Base-by-base conservation (phyloP, 306 rosid species). In the Prunus mira region DNA sequence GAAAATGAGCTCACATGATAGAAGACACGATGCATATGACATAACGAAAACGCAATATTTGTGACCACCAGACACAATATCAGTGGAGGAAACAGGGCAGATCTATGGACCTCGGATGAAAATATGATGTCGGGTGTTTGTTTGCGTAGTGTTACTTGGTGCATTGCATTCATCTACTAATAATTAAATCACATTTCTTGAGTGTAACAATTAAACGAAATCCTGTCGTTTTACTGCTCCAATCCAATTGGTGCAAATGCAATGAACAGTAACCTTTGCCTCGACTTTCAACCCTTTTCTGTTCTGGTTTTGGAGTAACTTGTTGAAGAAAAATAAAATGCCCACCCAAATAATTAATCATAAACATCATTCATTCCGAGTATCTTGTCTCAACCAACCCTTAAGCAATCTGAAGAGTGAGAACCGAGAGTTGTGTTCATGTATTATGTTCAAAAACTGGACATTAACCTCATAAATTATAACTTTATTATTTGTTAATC, bases 51-150 rank as follows among this genome's bases (percentile, higher is more conserved):
- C 58, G 45, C 22, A 69, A 70, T 43, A 56, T 20, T 13, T 15
- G 8, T 24, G 18, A 41, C 20, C 56, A 57, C 17, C 67, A 80
- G 76, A 78, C 80, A 57, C 72, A 63, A 56, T 49, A 64, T 69
- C 20, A 57, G 67, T 19, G 12, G 66, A 68, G 73, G 74, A 84
- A 84, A 80, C 87, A 73, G 34, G 67, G 63, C 38, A 79, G 76
- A 81, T 84, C 79, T 24, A 86, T 62, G 49, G 47, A 47, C 73
- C 82, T 86, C 25, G 90, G 84, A 76, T 15, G 52, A 84, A 81
- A 58, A 84, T 46, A 86, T 38, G 86, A 78, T 84, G 88, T 86
- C 85, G 72, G 76, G 86, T 81, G 76, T 65, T 49, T 81, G 81
- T 76, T 78, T 71, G 51, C 56, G 41, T 67, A 2, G 27, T 81